Conservation (phyloP, 2,329 filamentous ascomycete species). For the Botrytis cinerea region DNA sequence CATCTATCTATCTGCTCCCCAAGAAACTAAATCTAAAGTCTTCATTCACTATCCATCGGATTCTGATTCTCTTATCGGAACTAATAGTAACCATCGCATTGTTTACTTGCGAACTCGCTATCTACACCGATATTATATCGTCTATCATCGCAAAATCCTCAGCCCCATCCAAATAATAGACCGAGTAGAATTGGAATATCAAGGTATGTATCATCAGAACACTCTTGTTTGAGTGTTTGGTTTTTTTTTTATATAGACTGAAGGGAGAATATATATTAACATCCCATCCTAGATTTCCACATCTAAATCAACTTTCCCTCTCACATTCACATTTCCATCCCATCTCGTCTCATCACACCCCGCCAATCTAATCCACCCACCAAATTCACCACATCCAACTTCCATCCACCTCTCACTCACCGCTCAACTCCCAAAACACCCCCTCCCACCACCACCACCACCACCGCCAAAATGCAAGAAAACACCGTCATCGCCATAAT, state of each 20-base stretch:
- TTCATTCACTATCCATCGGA: not conserved
- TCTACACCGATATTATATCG: constrained; percentile 6
- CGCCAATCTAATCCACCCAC: not conserved
- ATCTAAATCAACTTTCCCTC: not conserved
- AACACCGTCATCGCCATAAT: constrained; percentile 71
- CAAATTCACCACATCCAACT: not conserved
- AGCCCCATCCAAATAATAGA: not conserved
- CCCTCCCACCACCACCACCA: not conserved
- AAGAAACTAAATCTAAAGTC: not conserved
- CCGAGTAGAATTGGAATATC: not conserved
- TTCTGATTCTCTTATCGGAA: constrained; percentile 1
- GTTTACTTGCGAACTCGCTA: not conserved
- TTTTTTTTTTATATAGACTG: no score
- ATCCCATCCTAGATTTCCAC: not conserved
- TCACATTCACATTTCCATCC: not conserved
- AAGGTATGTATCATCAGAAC: not conserved
- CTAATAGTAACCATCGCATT: not conserved
- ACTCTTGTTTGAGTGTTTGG: not conserved
- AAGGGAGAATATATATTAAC: not conserved
- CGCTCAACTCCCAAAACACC: not conserved
- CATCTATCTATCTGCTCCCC: not conserved
- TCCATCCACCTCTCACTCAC: not conserved
- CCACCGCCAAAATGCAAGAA: constrained; percentile 54
- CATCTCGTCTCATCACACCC: not conserved
- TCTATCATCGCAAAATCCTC: not conserved